These are phyloP conservation scores for Eremothecium coryli DNA, from an alignment of 1,139 yeast species.

Conservation along the genomic window DNA sequence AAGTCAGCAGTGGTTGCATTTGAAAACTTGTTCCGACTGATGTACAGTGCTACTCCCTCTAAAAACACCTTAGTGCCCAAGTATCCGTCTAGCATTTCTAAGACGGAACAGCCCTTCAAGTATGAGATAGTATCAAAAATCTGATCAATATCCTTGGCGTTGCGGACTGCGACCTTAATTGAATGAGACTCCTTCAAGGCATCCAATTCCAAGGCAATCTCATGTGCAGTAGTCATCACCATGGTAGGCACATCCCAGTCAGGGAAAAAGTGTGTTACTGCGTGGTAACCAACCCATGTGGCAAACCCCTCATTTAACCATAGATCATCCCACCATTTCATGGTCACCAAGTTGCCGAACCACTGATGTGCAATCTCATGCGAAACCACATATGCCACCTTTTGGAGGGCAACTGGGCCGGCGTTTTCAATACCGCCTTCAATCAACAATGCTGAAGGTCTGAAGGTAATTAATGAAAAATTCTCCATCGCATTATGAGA, in stretches of 20 bases:
- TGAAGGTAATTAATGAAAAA: conserved; percentile 67
- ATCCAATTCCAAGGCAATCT: conserved; percentile 56
- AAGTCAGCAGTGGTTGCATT: conserved; percentile 56
- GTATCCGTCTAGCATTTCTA: conserved; percentile 62
- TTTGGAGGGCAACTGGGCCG: conserved; percentile 41
- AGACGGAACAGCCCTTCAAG: conserved; percentile 66
- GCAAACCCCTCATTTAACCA: conserved; percentile 84
- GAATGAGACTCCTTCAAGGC: conserved; percentile 70
- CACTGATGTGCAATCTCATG: conserved; percentile 81
- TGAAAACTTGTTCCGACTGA: conserved; percentile 44
- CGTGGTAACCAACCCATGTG: conserved; percentile 68
- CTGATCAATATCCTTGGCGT: conserved; percentile 69
- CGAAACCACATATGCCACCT: conserved; percentile 71
- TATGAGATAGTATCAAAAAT: conserved; percentile 72
- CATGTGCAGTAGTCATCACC: conserved; percentile 49
- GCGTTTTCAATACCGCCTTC: conserved; percentile 45
- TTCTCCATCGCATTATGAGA: conserved; percentile 80
- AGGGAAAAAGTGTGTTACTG: conserved; percentile 56
- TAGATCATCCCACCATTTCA: conserved; percentile 82
- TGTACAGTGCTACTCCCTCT: conserved; percentile 60
- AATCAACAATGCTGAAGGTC: conserved; percentile 58
- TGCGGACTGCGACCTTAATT: conserved; percentile 63
- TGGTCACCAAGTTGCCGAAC: conserved; percentile 76
- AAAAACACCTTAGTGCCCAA: conserved; percentile 58
- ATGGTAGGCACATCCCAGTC: conserved; percentile 66